These are phyloP conservation scores for Clarireedia homoeocarpa DNA, from an alignment of 2,329 filamentous ascomycete genomes.

Conservation along the genomic window DNA sequence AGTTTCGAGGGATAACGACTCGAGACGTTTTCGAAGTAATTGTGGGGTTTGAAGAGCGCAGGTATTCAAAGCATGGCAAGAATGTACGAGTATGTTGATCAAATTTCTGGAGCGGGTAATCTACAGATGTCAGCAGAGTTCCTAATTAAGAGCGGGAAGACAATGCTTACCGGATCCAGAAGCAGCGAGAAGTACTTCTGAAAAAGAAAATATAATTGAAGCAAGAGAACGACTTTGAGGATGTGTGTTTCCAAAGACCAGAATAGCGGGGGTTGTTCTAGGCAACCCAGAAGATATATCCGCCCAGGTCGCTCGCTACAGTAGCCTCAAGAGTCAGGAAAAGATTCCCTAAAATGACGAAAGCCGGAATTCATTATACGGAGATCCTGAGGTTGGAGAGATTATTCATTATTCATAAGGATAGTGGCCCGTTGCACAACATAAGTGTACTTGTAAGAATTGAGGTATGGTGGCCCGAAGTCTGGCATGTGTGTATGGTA, in stretches of 20 bases:
- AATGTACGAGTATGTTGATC: slow-evolving; percentile 1
- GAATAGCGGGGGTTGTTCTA: slow-evolving; percentile 8
- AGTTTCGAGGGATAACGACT: slow-evolving; percentile 2
- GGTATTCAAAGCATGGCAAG: slow-evolving; percentile 18
- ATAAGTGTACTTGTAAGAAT: neutral
- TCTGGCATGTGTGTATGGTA: too few species aligned
- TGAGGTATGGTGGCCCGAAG: neutral
- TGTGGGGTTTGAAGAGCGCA: slow-evolving; percentile 10
- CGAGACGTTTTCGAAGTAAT: slow-evolving; percentile 5
- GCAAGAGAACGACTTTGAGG: slow-evolving; percentile 1
- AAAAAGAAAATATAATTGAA: neutral
- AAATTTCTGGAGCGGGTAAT: slow-evolving; percentile 2
- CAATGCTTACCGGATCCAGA: neutral
- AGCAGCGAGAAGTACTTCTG: neutral
- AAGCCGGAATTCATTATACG: too few species aligned
- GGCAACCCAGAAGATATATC: slow-evolving; percentile 6
- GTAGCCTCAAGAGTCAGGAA: neutral
- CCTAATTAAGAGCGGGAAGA: neutral
- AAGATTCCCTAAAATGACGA: too few species aligned
- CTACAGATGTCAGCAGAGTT: slow-evolving; percentile 2
- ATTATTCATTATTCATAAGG: neutral
- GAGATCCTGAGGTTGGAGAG: too few species aligned
- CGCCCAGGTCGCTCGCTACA: slow-evolving; percentile 1
- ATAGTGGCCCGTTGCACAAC: neutral
- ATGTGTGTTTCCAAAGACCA: neutral